Percentiles rank a stretch among this genome's conserved stretches.
Evolutionary conservation across 805 yeast genomes (phyloP).

Genomic region (Cyberlindnera subsufficiens): DNA sequence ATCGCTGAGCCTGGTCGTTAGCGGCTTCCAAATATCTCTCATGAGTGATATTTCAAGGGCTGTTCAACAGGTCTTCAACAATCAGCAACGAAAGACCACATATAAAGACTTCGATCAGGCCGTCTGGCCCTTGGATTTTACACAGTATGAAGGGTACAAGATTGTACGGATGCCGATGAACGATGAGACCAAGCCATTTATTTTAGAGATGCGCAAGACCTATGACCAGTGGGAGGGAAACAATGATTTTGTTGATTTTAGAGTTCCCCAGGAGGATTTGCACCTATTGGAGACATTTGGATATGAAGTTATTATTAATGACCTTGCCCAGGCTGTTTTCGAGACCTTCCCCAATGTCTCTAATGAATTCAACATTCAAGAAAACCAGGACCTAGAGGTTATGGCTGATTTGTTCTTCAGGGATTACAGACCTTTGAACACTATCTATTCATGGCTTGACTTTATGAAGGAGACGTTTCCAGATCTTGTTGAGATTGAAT

Average conservation of each 20-base stretch:
- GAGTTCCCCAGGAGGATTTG: constrained; percentile 14
- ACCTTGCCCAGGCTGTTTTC: constrained; percentile 49
- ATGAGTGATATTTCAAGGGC: too few species aligned
- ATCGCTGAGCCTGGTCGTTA: too few species aligned
- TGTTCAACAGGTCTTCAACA: too few species aligned
- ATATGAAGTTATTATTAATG: constrained; percentile 40
- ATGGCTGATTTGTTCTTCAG: constrained; percentile 56
- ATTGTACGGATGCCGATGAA: constrained; percentile 13
- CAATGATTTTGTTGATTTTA: constrained; percentile 41
- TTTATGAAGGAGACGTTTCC: constrained; percentile 58
- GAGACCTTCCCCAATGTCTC: constrained; percentile 43
- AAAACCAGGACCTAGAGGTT: constrained; percentile 8
- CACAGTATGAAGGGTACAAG: constrained; percentile 16
- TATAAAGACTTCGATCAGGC: constrained; percentile 1
- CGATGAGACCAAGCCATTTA: background rate
- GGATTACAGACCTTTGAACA: constrained; percentile 59
- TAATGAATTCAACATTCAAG: constrained; percentile 3
- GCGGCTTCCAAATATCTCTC: too few species aligned
- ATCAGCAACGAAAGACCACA: too few species aligned
- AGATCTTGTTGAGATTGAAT: constrained; percentile 52
- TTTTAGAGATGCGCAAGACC: constrained; percentile 7
- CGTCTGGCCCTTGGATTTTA: constrained; percentile 17
- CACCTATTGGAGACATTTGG: background rate
- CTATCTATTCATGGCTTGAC: constrained; percentile 71
- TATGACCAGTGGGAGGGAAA: constrained; percentile 47